Evolutionary conservation across 345 rosid species (phyloP).

Genomic region (Moricandia arvensis): DNA sequence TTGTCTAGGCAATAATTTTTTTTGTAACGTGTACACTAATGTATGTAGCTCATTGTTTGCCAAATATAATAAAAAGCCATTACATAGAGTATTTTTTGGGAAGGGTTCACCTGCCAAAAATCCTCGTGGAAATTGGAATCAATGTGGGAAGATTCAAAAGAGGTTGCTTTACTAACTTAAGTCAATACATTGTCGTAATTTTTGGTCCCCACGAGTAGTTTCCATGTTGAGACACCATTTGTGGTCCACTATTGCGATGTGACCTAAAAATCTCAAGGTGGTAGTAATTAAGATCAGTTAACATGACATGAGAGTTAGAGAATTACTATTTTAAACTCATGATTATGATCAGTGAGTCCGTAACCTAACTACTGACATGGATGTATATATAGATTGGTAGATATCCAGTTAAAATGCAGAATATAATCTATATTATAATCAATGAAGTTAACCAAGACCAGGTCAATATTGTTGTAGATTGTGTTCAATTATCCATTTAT

Average conservation of each 20-base stretch:
- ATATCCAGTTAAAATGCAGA: neutral
- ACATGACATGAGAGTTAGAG: neutral
- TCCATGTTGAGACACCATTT: neutral
- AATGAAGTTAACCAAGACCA: neutral
- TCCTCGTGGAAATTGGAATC: conserved; percentile 27
- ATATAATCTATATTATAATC: neutral
- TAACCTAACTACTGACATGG: no score
- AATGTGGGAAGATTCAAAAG: conserved; percentile 16
- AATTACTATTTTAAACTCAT: neutral
- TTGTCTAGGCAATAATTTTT: no score
- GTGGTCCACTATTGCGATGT: neutral
- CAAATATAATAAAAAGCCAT: neutral
- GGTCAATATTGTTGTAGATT: neutral
- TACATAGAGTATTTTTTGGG: neutral
- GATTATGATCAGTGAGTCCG: no score
- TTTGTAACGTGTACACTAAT: neutral
- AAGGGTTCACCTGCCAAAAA: conserved; percentile 37
- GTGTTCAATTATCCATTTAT: neutral
- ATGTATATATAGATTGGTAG: neutral
- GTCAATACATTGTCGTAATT: neutral
- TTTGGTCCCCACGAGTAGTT: neutral
- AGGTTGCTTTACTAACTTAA: conserved; percentile 5
- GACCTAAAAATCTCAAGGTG: neutral
- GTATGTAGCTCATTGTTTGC: neutral
- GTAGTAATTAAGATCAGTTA: neutral